These are phyloP conservation scores for Globisporangium abappressorium DNA, from an alignment of 352 stramenopile species.

Conservation along the genomic window DNA sequence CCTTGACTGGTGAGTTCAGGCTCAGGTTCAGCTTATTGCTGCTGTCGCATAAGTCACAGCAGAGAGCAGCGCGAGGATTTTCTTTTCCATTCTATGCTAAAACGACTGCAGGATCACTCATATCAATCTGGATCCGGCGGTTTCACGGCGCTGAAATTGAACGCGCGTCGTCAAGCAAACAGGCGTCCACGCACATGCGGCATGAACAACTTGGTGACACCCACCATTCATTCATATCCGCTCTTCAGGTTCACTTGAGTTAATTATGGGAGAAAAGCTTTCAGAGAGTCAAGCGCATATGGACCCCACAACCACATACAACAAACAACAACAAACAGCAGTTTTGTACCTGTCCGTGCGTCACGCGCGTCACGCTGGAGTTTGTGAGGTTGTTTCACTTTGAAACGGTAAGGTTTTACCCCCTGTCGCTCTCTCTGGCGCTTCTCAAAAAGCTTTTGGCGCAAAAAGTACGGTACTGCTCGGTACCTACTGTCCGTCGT, in stretches of 20 bases:
- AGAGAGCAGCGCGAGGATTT: no score
- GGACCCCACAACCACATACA: background rate
- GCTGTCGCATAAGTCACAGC: no score
- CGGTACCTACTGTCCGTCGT: background rate
- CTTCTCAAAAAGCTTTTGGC: background rate
- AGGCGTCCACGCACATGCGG: background rate
- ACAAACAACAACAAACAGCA: background rate
- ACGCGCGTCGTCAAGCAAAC: background rate
- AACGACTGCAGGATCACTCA: background rate
- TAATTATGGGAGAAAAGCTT: background rate
- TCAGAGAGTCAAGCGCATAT: no score
- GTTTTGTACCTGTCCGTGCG: constrained; percentile 36
- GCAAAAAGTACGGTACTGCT: background rate
- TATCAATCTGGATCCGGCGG: background rate
- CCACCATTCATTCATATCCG: background rate
- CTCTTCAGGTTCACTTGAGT: background rate
- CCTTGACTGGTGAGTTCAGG: no score
- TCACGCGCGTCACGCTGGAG: constrained; percentile 60
- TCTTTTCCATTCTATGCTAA: background rate
- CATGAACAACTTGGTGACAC: background rate
- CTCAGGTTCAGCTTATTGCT: no score
- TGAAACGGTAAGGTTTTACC: constrained; percentile 6
- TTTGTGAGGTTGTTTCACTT: constrained; percentile 10
- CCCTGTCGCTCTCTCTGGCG: background rate
- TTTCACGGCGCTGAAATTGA: background rate